Percentiles rank a stretch among this genome's conserved stretches.
Evolutionary conservation across 371 early-diverging fungal species (phyloP).

Genomic region (Capniomyces stellatus): DNA sequence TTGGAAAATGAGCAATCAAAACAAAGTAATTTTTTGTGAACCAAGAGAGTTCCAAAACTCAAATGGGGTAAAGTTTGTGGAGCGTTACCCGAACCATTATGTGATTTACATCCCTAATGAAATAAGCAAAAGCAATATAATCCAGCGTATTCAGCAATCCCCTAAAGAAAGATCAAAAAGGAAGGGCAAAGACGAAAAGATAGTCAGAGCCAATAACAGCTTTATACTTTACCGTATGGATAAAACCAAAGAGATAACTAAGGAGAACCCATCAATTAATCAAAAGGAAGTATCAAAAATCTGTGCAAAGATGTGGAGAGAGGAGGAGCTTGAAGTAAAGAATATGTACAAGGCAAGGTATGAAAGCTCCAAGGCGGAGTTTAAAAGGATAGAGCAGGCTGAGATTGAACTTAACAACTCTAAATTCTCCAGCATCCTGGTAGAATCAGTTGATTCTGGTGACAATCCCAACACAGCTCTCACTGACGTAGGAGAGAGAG

Average conservation of each 20-base stretch:
- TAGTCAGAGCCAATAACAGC: constrained; percentile 36
- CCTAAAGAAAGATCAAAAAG: background rate
- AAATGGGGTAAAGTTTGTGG: too few relatives aligned
- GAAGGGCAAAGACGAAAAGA: constrained; percentile 1
- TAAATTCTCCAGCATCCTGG: background rate
- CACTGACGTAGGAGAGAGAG: too few relatives aligned
- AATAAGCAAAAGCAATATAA: background rate
- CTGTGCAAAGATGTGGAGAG: constrained; percentile 44
- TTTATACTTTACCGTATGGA: constrained; percentile 52
- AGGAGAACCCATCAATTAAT: constrained; percentile 32
- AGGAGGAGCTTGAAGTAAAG: constrained; percentile 36
- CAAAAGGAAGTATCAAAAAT: constrained; percentile 47
- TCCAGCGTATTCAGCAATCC: background rate
- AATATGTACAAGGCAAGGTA: constrained; percentile 35
- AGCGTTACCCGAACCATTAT: background rate
- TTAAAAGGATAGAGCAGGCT: background rate
- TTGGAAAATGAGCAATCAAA: too few relatives aligned
- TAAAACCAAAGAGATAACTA: constrained; percentile 35
- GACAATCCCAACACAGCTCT: too few relatives aligned
- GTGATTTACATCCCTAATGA: background rate
- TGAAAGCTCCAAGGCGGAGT: constrained; percentile 36
- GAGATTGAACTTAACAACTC: background rate
- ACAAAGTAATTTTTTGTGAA: too few relatives aligned
- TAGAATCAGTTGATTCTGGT: too few relatives aligned
- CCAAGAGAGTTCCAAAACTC: too few relatives aligned